These are phyloP conservation scores for Truncatella angustata DNA, from an alignment of 2,329 filamentous ascomycete genomes.

Conservation along the genomic window DNA sequence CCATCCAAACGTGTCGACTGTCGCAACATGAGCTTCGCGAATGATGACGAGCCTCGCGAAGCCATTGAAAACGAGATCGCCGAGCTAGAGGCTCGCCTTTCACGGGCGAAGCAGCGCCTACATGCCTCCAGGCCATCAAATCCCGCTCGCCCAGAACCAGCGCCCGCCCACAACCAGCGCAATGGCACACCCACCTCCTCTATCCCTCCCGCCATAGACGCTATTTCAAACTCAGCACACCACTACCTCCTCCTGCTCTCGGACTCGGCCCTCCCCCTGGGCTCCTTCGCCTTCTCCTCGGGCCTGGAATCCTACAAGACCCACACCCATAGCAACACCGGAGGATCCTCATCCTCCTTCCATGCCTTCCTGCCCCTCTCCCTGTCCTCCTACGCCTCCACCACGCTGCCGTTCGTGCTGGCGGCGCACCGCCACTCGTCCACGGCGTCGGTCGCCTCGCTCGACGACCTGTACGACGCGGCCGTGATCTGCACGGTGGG, in stretches of 20 bases:
- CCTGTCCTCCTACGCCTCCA: constrained; percentile 67
- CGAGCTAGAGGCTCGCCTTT: constrained; percentile 54
- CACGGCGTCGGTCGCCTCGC: constrained; percentile 44
- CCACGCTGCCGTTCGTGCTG: constrained; percentile 72
- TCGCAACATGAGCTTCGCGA: constrained; percentile 29
- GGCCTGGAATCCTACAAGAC: constrained; percentile 80
- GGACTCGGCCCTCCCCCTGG: constrained; percentile 78
- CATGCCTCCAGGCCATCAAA: constrained; percentile 10
- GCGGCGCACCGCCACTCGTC: constrained; percentile 59
- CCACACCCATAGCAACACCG: no score
- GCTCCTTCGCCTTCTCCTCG: constrained; percentile 84
- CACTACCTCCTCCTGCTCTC: constrained; percentile 76
- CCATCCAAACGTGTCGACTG: neutral
- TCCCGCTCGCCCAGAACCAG: constrained; percentile 9
- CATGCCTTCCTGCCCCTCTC: constrained; percentile 68
- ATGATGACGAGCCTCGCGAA: constrained; percentile 16
- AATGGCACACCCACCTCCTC: constrained; percentile 8
- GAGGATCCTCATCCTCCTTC: constrained; percentile 48
- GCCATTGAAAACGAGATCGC: constrained; percentile 52
- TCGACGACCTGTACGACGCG: constrained; percentile 78
- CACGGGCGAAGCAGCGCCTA: constrained; percentile 33
- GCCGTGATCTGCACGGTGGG: constrained; percentile 77
- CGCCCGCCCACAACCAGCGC: constrained; percentile 1
- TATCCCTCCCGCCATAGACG: constrained; percentile 8
- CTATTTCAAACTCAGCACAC: constrained; percentile 24